phyloP scores from a whole-genome alignment of 1,284 basidiomycete species.

The Sporisorium exsertum region DNA sequence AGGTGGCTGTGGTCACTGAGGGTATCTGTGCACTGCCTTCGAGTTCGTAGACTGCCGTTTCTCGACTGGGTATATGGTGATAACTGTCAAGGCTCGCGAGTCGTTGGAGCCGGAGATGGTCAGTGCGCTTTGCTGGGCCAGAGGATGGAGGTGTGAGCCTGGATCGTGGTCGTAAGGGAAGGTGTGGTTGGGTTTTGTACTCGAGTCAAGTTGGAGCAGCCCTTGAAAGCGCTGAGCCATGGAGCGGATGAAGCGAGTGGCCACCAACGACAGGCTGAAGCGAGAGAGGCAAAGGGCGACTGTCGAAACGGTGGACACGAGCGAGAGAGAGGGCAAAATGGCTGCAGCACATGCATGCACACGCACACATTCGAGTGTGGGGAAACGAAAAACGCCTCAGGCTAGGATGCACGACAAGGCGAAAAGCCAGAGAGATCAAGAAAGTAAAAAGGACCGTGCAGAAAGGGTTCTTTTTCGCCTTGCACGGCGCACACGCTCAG shows the following conservation, averaged over 20 bases:
- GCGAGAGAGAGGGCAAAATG: not conserved
- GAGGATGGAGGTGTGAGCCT: not conserved
- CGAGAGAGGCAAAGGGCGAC: not conserved
- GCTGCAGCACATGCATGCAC: constrained; percentile 11
- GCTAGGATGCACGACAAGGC: not conserved
- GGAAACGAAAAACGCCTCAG: constrained; percentile 11
- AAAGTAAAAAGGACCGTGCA: not conserved
- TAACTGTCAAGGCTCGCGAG: not conserved
- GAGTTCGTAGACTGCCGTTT: not conserved
- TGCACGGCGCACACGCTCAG: not conserved
- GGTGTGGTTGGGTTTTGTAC: not conserved
- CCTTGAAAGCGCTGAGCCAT: not conserved
- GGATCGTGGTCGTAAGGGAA: not conserved
- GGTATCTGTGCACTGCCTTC: too few relatives aligned
- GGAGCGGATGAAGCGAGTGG: not conserved
- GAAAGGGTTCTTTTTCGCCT: constrained; percentile 7
- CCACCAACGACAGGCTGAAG: not conserved
- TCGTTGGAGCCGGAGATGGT: not conserved
- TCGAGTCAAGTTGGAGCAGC: not conserved
- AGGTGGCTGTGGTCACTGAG: not conserved
- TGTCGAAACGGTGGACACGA: not conserved
- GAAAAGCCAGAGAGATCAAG: not conserved
- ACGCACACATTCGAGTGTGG: constrained; percentile 12
- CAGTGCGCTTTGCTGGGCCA: not conserved
- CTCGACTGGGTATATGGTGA: not conserved